phyloP scores from a whole-genome alignment of 768 basidiomycete genomes.

The Gyrodon lividus region DNA sequence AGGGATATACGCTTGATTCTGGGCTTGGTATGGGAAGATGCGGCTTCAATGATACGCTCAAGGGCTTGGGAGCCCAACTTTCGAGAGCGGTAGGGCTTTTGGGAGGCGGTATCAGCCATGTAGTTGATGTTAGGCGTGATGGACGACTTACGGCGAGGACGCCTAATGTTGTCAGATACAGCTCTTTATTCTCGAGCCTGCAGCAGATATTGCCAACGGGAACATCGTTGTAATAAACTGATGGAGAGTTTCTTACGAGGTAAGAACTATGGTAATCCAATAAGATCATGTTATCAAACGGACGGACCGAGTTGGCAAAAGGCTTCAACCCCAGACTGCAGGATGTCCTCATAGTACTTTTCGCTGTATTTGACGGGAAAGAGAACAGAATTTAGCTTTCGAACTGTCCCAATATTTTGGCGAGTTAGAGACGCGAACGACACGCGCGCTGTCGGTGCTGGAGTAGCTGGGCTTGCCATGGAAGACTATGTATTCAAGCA shows the following conservation, averaged over 20 bases:
- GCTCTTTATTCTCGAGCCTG: conserved; percentile 64
- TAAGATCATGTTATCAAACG: conserved; percentile 11
- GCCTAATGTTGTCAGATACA: conserved; percentile 91
- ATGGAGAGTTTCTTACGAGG: conserved; percentile 15
- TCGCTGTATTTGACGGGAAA: conserved; percentile 90
- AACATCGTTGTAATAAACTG: conserved; percentile 92
- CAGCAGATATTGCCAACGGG: conserved; percentile 89
- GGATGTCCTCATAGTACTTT: conserved; percentile 81
- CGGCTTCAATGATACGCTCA: conserved; percentile 63
- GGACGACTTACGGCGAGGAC: conserved; percentile 69
- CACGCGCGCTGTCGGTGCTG: conserved; percentile 40
- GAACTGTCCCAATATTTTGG: conserved; percentile 78
- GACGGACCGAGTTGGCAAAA: conserved; percentile 85
- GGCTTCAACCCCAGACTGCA: conserved; percentile 73
- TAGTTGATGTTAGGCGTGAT: conserved; percentile 9
- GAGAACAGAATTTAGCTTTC: conserved; percentile 67
- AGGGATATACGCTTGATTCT: conserved; percentile 73
- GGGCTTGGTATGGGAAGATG: conserved; percentile 54
- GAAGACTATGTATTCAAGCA: conserved; percentile 21
- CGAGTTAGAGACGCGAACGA: conserved; percentile 72
- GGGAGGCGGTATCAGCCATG: conserved; percentile 15
- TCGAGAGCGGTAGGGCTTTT: conserved; percentile 81
- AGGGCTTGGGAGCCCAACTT: conserved; percentile 73
- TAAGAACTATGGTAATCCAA: conserved; percentile 19
- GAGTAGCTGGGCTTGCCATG: conserved; percentile 25